A percentile compares a stretch with the other conserved stretches of the same genome.
phyloP scores from a whole-genome alignment of 352 stramenopile species.

The Pythium utonaiense region DNA sequence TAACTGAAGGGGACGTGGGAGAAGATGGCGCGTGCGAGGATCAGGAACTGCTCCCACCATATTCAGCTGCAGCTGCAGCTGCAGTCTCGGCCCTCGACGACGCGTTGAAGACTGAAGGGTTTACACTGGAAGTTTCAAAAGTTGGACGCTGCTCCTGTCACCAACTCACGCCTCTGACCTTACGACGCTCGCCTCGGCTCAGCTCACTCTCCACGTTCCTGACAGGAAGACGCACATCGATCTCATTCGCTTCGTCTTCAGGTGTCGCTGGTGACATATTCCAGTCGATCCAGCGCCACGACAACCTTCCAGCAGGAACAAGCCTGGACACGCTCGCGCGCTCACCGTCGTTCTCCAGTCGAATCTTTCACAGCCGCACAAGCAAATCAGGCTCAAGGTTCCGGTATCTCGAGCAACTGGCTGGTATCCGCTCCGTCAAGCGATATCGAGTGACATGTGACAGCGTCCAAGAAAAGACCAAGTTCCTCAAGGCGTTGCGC shows the following conservation, averaged over 20 bases:
- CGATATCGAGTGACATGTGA: conserved; percentile 49
- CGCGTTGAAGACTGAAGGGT: conserved; percentile 17
- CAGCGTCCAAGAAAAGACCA: conserved; percentile 28
- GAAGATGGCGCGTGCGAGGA: conserved; percentile 7
- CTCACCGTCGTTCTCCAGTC: neutral
- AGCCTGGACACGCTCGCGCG: neutral
- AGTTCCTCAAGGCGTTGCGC: conserved; percentile 35
- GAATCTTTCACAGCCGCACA: conserved; percentile 1
- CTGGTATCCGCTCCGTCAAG: conserved; percentile 28
- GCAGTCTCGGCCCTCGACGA: neutral
- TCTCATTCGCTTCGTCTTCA: conserved; percentile 19
- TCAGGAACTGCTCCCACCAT: neutral
- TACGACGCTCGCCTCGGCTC: conserved; percentile 31
- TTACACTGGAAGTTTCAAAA: conserved; percentile 48
- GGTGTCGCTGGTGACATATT: neutral
- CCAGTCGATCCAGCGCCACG: neutral
- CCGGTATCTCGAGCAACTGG: conserved; percentile 21
- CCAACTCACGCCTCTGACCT: conserved; percentile 38
- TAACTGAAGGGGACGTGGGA: neutral
- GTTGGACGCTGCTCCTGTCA: conserved; percentile 54
- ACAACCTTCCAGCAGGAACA: neutral
- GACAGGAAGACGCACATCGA: conserved; percentile 20
- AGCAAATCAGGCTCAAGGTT: conserved; percentile 22
- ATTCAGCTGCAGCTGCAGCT: neutral
- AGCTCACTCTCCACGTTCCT: conserved; percentile 22